Percentiles rank a stretch among this genome's conserved stretches.
Conservation (phyloP, 441 rosid genomes). For the Croton setiger region DNA sequence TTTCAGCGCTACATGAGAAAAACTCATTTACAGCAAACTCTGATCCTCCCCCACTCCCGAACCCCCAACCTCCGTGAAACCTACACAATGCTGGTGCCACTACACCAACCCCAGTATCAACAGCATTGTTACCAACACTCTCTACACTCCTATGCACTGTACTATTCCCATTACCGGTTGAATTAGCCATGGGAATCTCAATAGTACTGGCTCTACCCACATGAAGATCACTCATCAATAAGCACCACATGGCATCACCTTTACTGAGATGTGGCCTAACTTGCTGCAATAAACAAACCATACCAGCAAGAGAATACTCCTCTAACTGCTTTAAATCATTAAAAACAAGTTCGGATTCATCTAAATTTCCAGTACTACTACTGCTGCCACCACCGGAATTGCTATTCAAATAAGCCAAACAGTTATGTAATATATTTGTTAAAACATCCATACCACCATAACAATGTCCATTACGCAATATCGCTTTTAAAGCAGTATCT, state of each 20-base stretch:
- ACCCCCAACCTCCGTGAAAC: conserved; percentile 91
- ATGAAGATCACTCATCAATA: conserved; percentile 86
- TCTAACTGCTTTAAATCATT: conserved; percentile 71
- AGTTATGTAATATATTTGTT: conserved; percentile 70
- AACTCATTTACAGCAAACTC: conserved; percentile 53
- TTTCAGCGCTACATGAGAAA: conserved; percentile 41
- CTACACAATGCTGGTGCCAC: conserved; percentile 60
- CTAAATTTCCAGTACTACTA: conserved; percentile 35
- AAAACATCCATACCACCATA: conserved; percentile 88
- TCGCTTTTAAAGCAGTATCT: conserved; percentile 64
- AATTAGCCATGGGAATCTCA: conserved; percentile 47
- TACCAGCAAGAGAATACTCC: conserved; percentile 72
- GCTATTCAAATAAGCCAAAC: conserved; percentile 67
- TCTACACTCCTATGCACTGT: conserved; percentile 32
- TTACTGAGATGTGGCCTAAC: conserved; percentile 73
- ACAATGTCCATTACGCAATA: conserved; percentile 70
- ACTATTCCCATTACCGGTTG: conserved; percentile 31
- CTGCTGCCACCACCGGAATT: conserved; percentile 18
- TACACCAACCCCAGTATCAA: conserved; percentile 37
- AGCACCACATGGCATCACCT: conserved; percentile 99
- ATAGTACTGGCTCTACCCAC: conserved; percentile 73
- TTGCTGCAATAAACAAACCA: conserved; percentile 86
- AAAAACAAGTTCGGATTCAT: conserved; percentile 54
- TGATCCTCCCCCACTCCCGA: conserved; percentile 51
- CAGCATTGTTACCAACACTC: conserved; percentile 37